Base-by-base conservation (phyloP, 306 rosid species). In the Cicer bijugum region DNA sequence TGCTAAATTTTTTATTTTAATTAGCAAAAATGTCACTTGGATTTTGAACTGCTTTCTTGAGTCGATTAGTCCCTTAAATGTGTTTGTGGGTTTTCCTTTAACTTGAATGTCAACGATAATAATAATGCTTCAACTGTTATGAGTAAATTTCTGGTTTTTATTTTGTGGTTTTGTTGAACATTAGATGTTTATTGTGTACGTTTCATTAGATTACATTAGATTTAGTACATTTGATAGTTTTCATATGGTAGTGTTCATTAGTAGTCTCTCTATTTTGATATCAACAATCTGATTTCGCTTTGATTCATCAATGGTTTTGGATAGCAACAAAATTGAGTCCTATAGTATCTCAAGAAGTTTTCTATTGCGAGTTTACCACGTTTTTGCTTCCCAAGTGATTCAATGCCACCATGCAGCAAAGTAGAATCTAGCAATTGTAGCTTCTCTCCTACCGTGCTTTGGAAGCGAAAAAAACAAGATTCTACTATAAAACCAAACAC, bases 41-140 rank as follows among this genome's bases (percentile, higher is more conserved):
- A 58, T 76, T 82, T 75, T 83, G 65, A 64, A 80, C 74, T 78
- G 47, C 53, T 53, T 50, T 19, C 4, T 72, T 75, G 45, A 78
- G 61, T 55, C 68, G 52, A 67, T 46, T 85, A 23, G 92, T 78
- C 39, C 17, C 76, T 77, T 72, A 9, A 60, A 81, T 87, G 83
- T 79, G 83, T 12, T 80, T 84, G 17, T 52, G 73, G 77, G 86
- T 81, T 14, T 72, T 79, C 43, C 55, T 70, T 2, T 52, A 45
- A 66, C 88, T 81, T 88, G 68, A 64, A 42, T 64, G 35, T 59
- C 2, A 88, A 83, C 85, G 84, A 79, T 87, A 77, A 33, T 86
- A 74, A 75, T 90, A 80, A 77, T 90, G 91, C 65, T 69, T 46
- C 1, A 19, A 64, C 53, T 68, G 62, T 45, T 75, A 45, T 73